phyloP scores from a whole-genome alignment of 345 rosid genomes.

The Combretum micranthum region DNA sequence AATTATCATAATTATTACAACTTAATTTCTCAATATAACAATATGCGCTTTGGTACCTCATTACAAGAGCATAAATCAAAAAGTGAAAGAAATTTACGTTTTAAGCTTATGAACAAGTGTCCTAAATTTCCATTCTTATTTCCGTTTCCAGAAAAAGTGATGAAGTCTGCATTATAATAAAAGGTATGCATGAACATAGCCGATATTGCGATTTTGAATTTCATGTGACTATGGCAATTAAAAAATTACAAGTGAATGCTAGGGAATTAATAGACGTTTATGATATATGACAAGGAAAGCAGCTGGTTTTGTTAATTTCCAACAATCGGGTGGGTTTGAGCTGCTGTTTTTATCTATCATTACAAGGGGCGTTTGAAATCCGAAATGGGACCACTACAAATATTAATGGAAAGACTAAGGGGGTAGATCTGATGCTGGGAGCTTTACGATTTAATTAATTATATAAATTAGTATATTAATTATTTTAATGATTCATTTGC shows the following conservation, averaged over 20 bases:
- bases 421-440: not conserved
- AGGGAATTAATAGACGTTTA: not conserved
- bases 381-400: not conserved
- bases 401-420: not conserved
- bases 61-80: no score
- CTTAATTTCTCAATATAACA: no score
- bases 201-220: not conserved
- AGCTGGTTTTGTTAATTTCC: constrained; percentile 15
- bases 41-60: no score
- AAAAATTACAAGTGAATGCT: not conserved
- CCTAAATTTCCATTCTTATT: no score
- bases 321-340: not conserved
- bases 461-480: no score
- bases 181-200: not conserved
- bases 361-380: constrained; percentile 20
- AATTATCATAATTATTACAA: no score
- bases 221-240: not conserved
- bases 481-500: no score
- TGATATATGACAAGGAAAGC: constrained; percentile 1
- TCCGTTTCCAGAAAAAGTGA: no score
- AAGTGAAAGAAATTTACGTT: no score
- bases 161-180: not conserved
- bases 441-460: no score
- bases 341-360: constrained; percentile 18
- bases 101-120: no score